A percentile compares a stretch with the other conserved stretches of the same genome.
phyloP scores from a whole-genome alignment of 331 rosid genomes.

The Quercus phellos region DNA sequence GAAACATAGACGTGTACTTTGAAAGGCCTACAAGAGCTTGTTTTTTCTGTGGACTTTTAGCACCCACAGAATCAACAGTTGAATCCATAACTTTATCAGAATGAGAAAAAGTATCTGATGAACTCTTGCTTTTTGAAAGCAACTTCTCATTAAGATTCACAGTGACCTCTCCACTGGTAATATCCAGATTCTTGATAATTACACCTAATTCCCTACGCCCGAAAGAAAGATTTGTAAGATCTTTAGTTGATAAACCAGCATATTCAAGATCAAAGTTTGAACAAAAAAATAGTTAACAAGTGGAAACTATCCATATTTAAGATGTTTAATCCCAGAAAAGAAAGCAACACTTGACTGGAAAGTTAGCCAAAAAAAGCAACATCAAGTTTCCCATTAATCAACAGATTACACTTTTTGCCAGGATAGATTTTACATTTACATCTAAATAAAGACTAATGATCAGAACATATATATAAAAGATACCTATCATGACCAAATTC shows the following conservation, averaged over 20 bases:
- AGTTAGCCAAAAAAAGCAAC: background rate
- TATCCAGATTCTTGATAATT: slow-evolving; percentile 62
- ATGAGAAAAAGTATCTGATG: slow-evolving; percentile 45
- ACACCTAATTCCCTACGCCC: slow-evolving; percentile 92
- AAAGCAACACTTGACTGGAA: background rate
- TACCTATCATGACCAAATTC: slow-evolving; percentile 98
- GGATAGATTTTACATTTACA: background rate
- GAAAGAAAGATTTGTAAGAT: slow-evolving; percentile 38
- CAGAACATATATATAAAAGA: slow-evolving; percentile 2
- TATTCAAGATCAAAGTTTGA: slow-evolving; percentile 6
- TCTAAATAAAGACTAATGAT: slow-evolving; percentile 1
- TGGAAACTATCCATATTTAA: background rate
- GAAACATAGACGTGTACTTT: slow-evolving; percentile 70
- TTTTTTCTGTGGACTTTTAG: slow-evolving; percentile 46
- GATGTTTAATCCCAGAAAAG: background rate
- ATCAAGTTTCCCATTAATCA: background rate
- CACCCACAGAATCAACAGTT: slow-evolving; percentile 38
- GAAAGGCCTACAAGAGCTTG: slow-evolving; percentile 54
- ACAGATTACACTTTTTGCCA: background rate
- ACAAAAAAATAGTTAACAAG: background rate
- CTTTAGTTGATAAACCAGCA: slow-evolving; percentile 12
- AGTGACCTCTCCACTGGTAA: slow-evolving; percentile 64
- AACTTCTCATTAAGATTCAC: slow-evolving; percentile 77
- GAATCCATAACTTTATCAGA: slow-evolving; percentile 39
- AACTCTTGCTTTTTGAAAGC: slow-evolving; percentile 56